These are phyloP conservation scores for Helminthosporium solani DNA, from an alignment of 2,329 filamentous ascomycete genomes.

Conservation along the genomic window DNA sequence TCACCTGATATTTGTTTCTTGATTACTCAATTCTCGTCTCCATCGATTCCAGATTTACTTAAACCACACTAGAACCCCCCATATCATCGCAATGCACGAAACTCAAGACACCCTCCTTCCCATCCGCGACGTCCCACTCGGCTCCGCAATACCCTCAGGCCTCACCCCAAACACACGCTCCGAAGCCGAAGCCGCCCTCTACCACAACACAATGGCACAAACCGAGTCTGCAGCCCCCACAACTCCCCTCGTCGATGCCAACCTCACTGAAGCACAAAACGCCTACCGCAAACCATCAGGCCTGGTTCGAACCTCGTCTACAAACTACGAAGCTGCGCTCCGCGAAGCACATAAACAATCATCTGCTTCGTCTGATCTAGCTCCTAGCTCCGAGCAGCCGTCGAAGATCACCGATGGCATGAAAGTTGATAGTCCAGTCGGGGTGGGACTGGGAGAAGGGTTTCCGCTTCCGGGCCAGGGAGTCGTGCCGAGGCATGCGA, in stretches of 20 bases:
- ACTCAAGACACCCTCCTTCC: conserved; percentile 19
- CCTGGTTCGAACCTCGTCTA: conserved; percentile 23
- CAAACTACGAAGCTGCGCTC: conserved; percentile 37
- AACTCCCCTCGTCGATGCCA: conserved; percentile 10
- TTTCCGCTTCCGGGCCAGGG: conserved; percentile 35
- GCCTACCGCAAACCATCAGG: conserved; percentile 30
- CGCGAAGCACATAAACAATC: conserved; percentile 20
- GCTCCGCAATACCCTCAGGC: conserved; percentile 31
- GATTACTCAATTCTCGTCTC: not conserved
- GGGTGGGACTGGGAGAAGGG: too few relatives aligned
- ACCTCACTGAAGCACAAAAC: conserved; percentile 25
- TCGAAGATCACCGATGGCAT: conserved; percentile 10
- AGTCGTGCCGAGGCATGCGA: conserved; percentile 35
- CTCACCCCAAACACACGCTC: conserved; percentile 39
- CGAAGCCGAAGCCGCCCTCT: conserved; percentile 38
- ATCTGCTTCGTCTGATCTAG: conserved; percentile 27
- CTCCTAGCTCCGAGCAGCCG: conserved; percentile 12
- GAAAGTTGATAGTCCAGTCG: conserved; percentile 16
- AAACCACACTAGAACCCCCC: not conserved
- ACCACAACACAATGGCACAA: conserved; percentile 30
- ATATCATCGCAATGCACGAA: conserved; percentile 11
- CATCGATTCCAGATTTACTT: too few relatives aligned
- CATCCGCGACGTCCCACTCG: conserved; percentile 23
- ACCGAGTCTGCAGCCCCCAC: conserved; percentile 41
- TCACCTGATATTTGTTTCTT: not conserved